phyloP scores from a whole-genome alignment of 306 rosid species.

The Datisca glomerata region DNA sequence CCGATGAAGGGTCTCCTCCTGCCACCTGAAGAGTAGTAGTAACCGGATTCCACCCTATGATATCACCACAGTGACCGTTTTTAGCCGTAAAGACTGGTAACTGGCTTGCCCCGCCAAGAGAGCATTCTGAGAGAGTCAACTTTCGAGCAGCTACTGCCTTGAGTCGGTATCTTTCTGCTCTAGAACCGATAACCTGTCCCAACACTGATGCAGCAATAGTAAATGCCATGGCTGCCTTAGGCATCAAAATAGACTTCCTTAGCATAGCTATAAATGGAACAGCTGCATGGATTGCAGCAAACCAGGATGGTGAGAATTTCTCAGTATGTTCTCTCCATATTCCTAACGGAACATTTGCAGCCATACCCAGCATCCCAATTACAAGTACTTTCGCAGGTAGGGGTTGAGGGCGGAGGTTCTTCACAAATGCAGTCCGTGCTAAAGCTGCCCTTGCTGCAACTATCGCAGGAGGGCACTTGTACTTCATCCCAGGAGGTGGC shows the following conservation, averaged over 20 bases:
- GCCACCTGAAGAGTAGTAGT: constrained; percentile 44
- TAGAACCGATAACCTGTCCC: constrained; percentile 91
- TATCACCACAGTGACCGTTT: constrained; percentile 45
- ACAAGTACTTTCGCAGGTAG: constrained; percentile 86
- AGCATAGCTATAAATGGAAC: constrained; percentile 97
- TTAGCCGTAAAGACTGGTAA: constrained; percentile 23
- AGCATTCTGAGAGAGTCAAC: constrained; percentile 21
- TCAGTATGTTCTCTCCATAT: constrained; percentile 94
- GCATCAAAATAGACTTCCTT: constrained; percentile 86
- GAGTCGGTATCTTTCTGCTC: constrained; percentile 77
- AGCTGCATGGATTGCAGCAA: constrained; percentile 91
- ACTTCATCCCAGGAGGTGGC: constrained; percentile 74
- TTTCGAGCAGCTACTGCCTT: constrained; percentile 39
- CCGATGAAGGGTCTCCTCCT: constrained; percentile 38
- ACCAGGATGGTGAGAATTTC: constrained; percentile 93
- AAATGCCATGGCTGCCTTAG: constrained; percentile 94
- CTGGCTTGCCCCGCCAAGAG: constrained; percentile 22
- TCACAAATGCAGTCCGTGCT: constrained; percentile 75
- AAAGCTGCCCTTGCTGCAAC: constrained; percentile 93
- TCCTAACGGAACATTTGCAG: constrained; percentile 89
- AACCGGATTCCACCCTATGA: constrained; percentile 46
- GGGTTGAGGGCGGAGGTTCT: constrained; percentile 90
- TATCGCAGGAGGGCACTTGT: constrained; percentile 63
- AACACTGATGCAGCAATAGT: constrained; percentile 87
- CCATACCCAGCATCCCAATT: constrained; percentile 90